Base-by-base conservation (phyloP, 2,329 filamentous ascomycete genomes). In the Aureobasidium melanogenum region DNA sequence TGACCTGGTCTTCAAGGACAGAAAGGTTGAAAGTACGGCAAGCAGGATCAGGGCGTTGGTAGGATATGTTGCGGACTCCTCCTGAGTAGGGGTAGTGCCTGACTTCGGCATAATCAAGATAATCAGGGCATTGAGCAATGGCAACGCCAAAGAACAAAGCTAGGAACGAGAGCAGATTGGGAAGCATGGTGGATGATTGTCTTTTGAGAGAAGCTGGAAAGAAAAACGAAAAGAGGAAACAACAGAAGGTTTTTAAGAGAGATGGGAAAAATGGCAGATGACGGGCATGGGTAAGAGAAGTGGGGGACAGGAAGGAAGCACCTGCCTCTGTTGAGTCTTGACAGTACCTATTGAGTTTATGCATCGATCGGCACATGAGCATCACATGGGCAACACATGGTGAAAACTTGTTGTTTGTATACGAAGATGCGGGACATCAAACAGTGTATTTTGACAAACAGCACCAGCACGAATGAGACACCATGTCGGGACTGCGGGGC, bases 21-120 rank as follows among this genome's bases (percentile, higher is more conserved):
- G 72, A 72, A 9, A 75, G 77, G 58, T 75, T 75, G 71, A 79
- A 80, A 1, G 78, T 80, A 24, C 78, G 72, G 64, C 78, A 80
- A 63, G 70, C 67, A 52, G 74, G 69, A 1, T 67, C 66, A 5
- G 78, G 78, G 1, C 78, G 73, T 63, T 77, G 74, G 62, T 75
- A 79, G 1, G 77, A 74, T 32, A 80, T 73, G 56, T 76, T 72
- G 67, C 76, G 77, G 55, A 69, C 69, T 17, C 78, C 78, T 10
- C 70, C 70, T 46, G 75, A 78, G 63, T 72, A 72, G 5, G 78
- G 78, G 26, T 69, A 72, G 62, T 80, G 78, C 1, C 70, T 67
- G 51, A 72, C 62, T 22, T 67, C 69, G 0, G 76, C 67, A 61
- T 78, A 79, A 52, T 76, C 70, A 14, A 69, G 66, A 61, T 79